Evolutionary conservation across 179 eudicot species (phyloP).

Genomic region (Beta corolliflora): DNA sequence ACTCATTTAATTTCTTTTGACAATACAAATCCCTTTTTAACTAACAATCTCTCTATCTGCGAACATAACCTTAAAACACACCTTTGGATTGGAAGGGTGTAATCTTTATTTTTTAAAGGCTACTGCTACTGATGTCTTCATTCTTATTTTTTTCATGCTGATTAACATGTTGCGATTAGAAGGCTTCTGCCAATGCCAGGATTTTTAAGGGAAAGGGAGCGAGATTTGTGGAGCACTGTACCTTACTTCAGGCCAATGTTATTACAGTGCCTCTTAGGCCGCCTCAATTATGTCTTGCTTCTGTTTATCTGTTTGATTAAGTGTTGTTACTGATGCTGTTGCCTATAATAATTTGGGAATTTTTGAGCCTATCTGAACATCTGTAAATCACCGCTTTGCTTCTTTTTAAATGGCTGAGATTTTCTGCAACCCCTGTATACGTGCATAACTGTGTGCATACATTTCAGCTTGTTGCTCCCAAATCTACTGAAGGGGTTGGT

Average conservation of each 20-base stretch:
- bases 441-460: conserved; percentile 6
- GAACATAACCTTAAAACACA: no score
- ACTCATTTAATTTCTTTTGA: no score
- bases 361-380: not conserved
- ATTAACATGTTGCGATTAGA: no score
- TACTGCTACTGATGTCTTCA: no score
- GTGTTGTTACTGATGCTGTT: not conserved
- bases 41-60: no score
- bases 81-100: no score
- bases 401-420: not conserved
- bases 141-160: no score
- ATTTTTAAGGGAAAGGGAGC: no score
- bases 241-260: not conserved
- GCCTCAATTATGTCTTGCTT: not conserved
- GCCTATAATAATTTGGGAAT: not conserved
- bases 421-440: not conserved
- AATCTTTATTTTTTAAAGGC: no score
- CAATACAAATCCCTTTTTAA: no score
- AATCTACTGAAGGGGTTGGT: conserved; percentile 34
- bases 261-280: not conserved
- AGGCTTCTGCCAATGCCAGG: no score
- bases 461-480: conserved; percentile 46
- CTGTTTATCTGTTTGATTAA: not conserved
- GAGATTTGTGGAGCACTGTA: no score
- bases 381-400: not conserved